phyloP scores from a whole-genome alignment of 1,284 basidiomycete species.

The Rhodotorula sp. region DNA sequence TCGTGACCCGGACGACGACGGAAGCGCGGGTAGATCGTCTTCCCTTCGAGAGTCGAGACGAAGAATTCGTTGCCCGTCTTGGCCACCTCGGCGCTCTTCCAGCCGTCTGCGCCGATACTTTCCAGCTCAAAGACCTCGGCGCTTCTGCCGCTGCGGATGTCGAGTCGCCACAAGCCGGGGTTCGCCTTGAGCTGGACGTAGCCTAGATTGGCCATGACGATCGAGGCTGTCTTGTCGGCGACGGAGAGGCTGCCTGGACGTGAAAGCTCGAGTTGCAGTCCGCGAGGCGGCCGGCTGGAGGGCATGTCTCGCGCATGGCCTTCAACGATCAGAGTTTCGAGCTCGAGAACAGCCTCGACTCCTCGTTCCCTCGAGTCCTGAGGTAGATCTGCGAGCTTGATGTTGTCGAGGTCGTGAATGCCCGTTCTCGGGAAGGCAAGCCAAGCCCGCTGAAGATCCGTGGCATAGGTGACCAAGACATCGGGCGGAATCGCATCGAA shows the following conservation, averaged over 20 bases:
- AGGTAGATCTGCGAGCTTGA: slow-evolving; percentile 71
- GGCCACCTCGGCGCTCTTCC: slow-evolving; percentile 69
- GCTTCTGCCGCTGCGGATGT: slow-evolving; percentile 71
- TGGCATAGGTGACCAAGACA: slow-evolving; percentile 83
- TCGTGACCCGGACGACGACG: slow-evolving; percentile 73
- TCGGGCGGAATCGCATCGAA: slow-evolving; percentile 60
- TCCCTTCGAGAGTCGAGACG: slow-evolving; percentile 80
- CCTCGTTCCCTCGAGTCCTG: slow-evolving; percentile 49
- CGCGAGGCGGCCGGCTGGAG: slow-evolving; percentile 67
- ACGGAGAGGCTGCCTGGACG: slow-evolving; percentile 44
- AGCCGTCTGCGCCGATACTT: slow-evolving; percentile 69
- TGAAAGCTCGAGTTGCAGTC: slow-evolving; percentile 74
- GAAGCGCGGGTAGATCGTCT: slow-evolving; percentile 82
- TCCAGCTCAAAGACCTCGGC: slow-evolving; percentile 76
- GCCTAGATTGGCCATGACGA: slow-evolving; percentile 87
- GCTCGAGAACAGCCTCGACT: slow-evolving; percentile 78
- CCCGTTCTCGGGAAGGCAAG: slow-evolving; percentile 85
- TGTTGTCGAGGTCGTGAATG: slow-evolving; percentile 92
- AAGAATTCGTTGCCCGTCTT: slow-evolving; percentile 64
- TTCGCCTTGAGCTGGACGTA: slow-evolving; percentile 94
- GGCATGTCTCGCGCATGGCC: slow-evolving; percentile 80
- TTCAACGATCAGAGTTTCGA: slow-evolving; percentile 89
- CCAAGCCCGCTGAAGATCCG: slow-evolving; percentile 89
- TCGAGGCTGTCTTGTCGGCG: neutral
- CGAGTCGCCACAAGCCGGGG: slow-evolving; percentile 80